These are phyloP conservation scores for Cryptosporidium meleagridis DNA, from an alignment of 169 alveolate species.

Conservation along the genomic window DNA sequence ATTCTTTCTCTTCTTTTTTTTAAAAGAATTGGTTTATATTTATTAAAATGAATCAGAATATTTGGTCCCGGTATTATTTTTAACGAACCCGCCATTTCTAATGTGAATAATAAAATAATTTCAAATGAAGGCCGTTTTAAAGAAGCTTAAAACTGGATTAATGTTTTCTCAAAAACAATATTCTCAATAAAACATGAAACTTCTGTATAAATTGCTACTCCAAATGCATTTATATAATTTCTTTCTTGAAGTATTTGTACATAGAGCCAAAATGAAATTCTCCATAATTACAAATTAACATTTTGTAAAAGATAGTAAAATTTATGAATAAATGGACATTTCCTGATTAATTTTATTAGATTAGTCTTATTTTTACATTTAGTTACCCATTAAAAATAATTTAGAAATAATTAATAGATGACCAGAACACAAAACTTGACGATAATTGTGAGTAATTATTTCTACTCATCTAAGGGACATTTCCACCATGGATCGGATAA, in stretches of 20 bases:
- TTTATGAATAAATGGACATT: neutral
- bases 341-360: too few species aligned
- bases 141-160: too few species aligned
- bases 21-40: too few species aligned
- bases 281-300: neutral
- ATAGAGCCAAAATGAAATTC: neutral
- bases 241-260: neutral
- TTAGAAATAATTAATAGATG: neutral
- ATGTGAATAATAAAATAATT: too few species aligned
- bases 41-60: neutral
- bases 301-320: neutral
- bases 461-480: neutral
- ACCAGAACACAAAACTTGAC: neutral
- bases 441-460: neutral
- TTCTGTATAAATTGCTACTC: neutral
- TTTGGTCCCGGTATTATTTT: neutral
- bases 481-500: constrained; percentile 70
- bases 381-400: neutral
- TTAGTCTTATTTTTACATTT: neutral
- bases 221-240: too few species aligned
- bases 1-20: too few species aligned
- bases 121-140: too few species aligned
- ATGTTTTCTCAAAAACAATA: too few species aligned
- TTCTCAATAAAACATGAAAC: too few species aligned
- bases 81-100: neutral